Base-by-base conservation (phyloP, 2,329 filamentous ascomycete genomes). In the Cercospora brassicicola region DNA sequence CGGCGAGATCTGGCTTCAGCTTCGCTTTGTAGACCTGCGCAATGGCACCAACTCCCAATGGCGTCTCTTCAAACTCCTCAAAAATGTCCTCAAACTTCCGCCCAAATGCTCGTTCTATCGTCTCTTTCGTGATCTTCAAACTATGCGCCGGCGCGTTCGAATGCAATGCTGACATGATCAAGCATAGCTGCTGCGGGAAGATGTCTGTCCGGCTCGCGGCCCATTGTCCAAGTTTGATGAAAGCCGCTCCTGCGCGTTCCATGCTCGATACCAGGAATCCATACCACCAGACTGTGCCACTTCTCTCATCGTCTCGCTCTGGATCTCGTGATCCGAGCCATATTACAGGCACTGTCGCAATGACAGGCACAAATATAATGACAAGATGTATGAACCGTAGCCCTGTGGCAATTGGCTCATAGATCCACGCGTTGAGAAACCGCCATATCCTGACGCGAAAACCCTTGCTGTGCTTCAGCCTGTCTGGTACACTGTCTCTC, bases 221-320 rank as follows among this genome's bases (percentile, higher is more conserved):
- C 95, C 95, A 99, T 89, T 99, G 95, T 15, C 95, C 95, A 64
- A 99, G 88, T 89, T 99, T 99, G 82, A 99, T 99, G 77, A 99
- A 99, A 0, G 95, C 93, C 55, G 95, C 94, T 0, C 95, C 95
- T 18, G 94, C 93, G 77, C 89, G 86, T 81, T 99, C 94, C 95
- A 99, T 98, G 30, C 91, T 86, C 67, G 84, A 86, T 9, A 98
- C 93, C 45, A 99, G 81, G 76, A 97, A 95, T 3, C 84, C 84
- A 81, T 97, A 99, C 95, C 95, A 99, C 93, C 92, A 97, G 2
- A 98, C 76, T 0, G 94, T 94, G 0, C 95, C 94, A 5, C 82
- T 85, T 70, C 92, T 86, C 81, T 97, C 92, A 71, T 92, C 88
- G 73, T 93, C 90, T 66, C 85, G 86, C 36, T 88, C 82, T 2